phyloP scores from a whole-genome alignment of 306 rosid genomes.

The Acmispon strigosus region DNA sequence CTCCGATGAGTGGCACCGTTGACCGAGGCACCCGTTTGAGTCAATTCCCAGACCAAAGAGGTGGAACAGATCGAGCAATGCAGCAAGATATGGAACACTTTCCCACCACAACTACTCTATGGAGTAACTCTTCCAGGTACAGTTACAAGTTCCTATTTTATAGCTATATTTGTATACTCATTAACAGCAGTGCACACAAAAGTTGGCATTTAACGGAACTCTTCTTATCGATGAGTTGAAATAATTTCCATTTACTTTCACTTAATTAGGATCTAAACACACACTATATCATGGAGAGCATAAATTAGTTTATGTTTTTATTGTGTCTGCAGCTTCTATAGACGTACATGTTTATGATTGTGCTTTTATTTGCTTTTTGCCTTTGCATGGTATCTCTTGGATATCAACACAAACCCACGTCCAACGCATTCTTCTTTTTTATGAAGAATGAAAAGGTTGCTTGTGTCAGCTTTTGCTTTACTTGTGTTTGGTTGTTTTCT shows the following conservation, averaged over 20 bases:
- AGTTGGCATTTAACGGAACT: no score
- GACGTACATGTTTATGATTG: constrained; percentile 12
- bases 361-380: neutral
- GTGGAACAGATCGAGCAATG: constrained; percentile 33
- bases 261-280: no score
- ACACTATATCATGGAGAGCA: no score
- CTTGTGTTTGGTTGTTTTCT: constrained; percentile 23
- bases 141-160: neutral
- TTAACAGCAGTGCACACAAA: no score
- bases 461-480: constrained; percentile 47
- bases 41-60: constrained; percentile 50
- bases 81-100: constrained; percentile 53
- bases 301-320: no score
- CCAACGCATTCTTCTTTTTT: neutral
- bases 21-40: neutral
- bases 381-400: constrained; percentile 34
- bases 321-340: neutral
- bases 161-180: no score
- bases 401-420: no score
- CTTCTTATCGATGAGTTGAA: no score
- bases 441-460: constrained; percentile 42
- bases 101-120: constrained; percentile 38
- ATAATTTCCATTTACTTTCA: no score
- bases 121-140: constrained; percentile 94
- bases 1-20: constrained; percentile 37